These are phyloP conservation scores for Cystofilobasidium bisporidii DNA, from an alignment of 768 basidiomycete genomes.

Conservation along the genomic window DNA sequence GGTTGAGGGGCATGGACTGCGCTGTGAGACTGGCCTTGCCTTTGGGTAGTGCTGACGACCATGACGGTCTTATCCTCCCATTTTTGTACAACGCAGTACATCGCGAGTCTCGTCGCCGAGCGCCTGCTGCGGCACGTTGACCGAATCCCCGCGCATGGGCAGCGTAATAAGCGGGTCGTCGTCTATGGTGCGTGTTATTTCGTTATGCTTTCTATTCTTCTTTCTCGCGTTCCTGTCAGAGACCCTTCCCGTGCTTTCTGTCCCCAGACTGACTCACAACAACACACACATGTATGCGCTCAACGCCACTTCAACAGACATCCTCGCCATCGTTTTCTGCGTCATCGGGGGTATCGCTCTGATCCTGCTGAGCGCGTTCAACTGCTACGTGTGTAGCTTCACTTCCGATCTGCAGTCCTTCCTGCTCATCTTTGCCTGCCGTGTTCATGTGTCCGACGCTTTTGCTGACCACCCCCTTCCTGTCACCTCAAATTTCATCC, in stretches of 20 bases:
- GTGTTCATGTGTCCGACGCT: neutral
- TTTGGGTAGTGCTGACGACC: neutral
- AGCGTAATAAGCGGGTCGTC: constrained; percentile 33
- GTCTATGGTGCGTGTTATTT: constrained; percentile 37
- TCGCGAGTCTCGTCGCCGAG: constrained; percentile 38
- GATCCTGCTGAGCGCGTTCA: constrained; percentile 35
- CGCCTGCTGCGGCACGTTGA: constrained; percentile 43
- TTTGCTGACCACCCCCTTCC: neutral
- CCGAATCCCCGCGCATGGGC: constrained; percentile 39
- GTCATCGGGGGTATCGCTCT: constrained; percentile 38
- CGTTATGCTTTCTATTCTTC: too few species aligned
- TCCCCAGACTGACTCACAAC: too few species aligned
- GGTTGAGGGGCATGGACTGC: too few species aligned
- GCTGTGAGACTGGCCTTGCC: neutral
- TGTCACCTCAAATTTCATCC: neutral
- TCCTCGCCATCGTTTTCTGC: constrained; percentile 39
- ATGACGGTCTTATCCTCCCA: neutral
- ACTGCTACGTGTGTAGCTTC: constrained; percentile 16
- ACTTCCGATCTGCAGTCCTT: too few species aligned
- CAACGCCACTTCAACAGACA: too few species aligned
- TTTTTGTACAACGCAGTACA: too few species aligned
- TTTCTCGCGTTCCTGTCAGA: too few species aligned
- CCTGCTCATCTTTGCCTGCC: neutral
- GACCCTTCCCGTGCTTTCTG: too few species aligned
- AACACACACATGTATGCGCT: too few species aligned